Evolutionary conservation across 306 rosid genomes (phyloP), one percentile per base, ranked within the genome.

Genomic region (Parietaria judaica): DNA sequence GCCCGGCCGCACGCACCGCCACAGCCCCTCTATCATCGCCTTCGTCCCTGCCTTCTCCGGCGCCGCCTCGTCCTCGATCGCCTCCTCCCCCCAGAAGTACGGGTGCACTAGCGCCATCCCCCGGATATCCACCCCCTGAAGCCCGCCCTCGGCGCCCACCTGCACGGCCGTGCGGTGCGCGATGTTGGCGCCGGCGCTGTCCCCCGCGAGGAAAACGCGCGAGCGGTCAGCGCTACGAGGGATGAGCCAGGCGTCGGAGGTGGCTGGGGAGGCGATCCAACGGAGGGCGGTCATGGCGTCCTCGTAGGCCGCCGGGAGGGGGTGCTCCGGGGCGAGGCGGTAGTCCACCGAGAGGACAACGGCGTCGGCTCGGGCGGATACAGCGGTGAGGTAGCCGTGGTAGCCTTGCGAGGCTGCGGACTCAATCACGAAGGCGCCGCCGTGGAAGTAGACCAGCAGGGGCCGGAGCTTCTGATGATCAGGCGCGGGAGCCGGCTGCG

Each of bases 391-490:
- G 61, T 80, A 75, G 63, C 8, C 14, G 63, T 80, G 85, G 78
- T 72, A 83, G 37, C 41, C 11, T 0, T 77, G 73, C 17, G 76
- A 77, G 63, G 13, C 76, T 8, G 87, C 73, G 13, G 79, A 0
- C 66, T 75, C 72, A 60, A 78, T 12, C 68, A 79, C 74, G 72
- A 84, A 84, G 11, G 78, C 88, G 3, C 91, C 89, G 13, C 91
- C 95, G 64, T 82, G 92, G 60, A 76, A 64, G 86, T 87, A 87
- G 50, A 87, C 47, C 0, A 87, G 71, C 45, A 87, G 75, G 3
- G 89, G 13, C 2, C 14, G 53, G 53, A 49, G 53, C 4, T 10
- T 49, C 5, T 49, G 53, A 49, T 9, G 53, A 10, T 49, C 53
- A 5, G 14, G n/a, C 9, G 53, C 13, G 14, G 6, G 45, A 5